Percentiles rank a stretch among this genome's conserved stretches.
phyloP scores from a whole-genome alignment of 1,284 basidiomycete genomes.

The Neonothopanus nambi region DNA sequence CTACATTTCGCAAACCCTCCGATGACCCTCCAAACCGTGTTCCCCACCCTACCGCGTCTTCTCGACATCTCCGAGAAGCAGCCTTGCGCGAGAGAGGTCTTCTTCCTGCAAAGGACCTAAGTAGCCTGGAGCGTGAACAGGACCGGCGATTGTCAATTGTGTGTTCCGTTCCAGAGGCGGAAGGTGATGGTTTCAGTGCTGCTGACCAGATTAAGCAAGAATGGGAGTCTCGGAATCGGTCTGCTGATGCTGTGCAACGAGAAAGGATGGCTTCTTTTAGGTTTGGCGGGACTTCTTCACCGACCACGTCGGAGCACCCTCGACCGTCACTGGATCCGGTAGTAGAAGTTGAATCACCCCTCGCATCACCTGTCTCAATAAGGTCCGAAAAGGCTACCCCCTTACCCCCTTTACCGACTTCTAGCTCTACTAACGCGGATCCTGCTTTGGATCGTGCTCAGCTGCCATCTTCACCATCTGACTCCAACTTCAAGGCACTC shows the following conservation, averaged over 20 bases:
- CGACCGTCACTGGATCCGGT: too few relatives aligned
- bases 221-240: slow-evolving; percentile 44
- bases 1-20: slow-evolving; percentile 2
- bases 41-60: slow-evolving; percentile 1
- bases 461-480: too few relatives aligned
- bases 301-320: too few relatives aligned
- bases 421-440: too few relatives aligned
- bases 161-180: slow-evolving; percentile 21
- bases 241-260: slow-evolving; percentile 21
- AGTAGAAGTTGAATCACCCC: neutral
- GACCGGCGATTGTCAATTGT: slow-evolving; percentile 39
- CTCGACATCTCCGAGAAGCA: slow-evolving; percentile 37
- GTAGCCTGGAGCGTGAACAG: slow-evolving; percentile 46
- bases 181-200: slow-evolving; percentile 31
- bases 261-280: slow-evolving; percentile 22
- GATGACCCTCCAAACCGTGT: slow-evolving; percentile 2
- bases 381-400: too few relatives aligned
- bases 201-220: slow-evolving; percentile 49
- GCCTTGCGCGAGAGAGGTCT: slow-evolving; percentile 56
- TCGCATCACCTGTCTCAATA: neutral
- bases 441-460: too few relatives aligned
- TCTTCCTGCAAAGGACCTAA: slow-evolving; percentile 50
- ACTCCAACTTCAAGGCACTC: too few relatives aligned
- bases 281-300: too few relatives aligned
- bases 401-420: too few relatives aligned